Conservation (phyloP, 176 grass and related monocot genomes). For the Oryza meridionalis region DNA sequence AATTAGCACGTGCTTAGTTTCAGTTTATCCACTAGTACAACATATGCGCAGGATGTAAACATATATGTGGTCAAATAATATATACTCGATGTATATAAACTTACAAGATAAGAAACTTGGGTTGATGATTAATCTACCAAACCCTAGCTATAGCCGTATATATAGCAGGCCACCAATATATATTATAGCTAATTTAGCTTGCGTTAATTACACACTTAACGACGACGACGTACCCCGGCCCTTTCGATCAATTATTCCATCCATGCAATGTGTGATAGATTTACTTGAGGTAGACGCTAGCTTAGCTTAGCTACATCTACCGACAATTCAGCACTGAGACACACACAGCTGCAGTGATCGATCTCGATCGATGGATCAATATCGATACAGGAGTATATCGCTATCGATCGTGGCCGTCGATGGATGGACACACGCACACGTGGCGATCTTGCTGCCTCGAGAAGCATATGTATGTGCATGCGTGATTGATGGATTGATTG, state of each 20-base stretch:
- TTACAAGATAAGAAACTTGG: slow-evolving; percentile 13
- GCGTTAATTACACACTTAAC: neutral
- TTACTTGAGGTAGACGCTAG: neutral
- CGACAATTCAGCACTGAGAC: neutral
- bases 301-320: too few relatives aligned
- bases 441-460: neutral
- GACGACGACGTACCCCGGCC: neutral
- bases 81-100: neutral
- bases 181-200: neutral
- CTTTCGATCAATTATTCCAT: neutral
- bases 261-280: neutral
- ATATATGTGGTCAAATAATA: neutral
- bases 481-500: neutral
- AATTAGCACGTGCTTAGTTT: neutral
- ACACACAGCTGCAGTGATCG: neutral
- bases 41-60: too few relatives aligned
- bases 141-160: neutral
- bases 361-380: too few relatives aligned
- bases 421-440: neutral
- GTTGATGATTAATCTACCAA: slow-evolving; percentile 16
- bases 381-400: too few relatives aligned
- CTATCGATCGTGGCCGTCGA: neutral
- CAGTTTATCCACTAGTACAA: neutral
- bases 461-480: neutral
- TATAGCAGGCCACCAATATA: neutral